Conservation (phyloP, 345 rosid genomes). For the Xanthoceras sorbifolium region DNA sequence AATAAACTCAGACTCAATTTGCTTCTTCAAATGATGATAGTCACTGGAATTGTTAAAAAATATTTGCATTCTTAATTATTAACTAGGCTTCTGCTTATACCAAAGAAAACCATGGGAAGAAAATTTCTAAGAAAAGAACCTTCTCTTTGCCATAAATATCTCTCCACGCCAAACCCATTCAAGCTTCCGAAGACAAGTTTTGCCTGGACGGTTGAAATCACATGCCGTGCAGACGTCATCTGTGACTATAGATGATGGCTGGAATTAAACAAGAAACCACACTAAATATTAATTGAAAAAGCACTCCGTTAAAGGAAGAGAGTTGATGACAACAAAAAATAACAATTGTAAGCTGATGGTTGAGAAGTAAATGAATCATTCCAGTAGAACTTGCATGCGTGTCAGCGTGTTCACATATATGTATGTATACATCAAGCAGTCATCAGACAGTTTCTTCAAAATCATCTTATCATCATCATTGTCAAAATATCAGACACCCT, state of each 20-base stretch:
- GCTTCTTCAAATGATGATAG: constrained; percentile 90
- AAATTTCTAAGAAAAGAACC: constrained; percentile 44
- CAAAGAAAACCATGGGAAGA: constrained; percentile 15
- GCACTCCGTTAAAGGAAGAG: constrained; percentile 1
- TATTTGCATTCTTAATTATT: constrained; percentile 26
- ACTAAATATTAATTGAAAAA: constrained; percentile 5
- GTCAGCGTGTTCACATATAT: background rate
- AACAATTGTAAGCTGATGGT: background rate
- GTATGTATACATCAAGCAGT: no score
- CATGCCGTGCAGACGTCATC: constrained; percentile 94
- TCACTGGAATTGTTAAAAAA: constrained; percentile 56
- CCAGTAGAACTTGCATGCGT: background rate
- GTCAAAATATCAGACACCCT: background rate
- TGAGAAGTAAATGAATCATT: constrained; percentile 2
- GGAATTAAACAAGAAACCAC: constrained; percentile 37
- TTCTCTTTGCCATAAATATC: constrained; percentile 79
- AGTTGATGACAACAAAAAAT: background rate
- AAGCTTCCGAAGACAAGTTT: constrained; percentile 89
- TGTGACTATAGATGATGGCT: constrained; percentile 94
- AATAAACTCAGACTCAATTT: constrained; percentile 88
- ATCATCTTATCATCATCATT: background rate
- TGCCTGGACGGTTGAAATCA: constrained; percentile 94
- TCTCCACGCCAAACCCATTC: constrained; percentile 99
- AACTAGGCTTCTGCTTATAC: constrained; percentile 14
- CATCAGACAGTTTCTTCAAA: background rate